phyloP scores from a whole-genome alignment of 495 filamentous ascomycete species.

The Hyaloscypha finlandica region DNA sequence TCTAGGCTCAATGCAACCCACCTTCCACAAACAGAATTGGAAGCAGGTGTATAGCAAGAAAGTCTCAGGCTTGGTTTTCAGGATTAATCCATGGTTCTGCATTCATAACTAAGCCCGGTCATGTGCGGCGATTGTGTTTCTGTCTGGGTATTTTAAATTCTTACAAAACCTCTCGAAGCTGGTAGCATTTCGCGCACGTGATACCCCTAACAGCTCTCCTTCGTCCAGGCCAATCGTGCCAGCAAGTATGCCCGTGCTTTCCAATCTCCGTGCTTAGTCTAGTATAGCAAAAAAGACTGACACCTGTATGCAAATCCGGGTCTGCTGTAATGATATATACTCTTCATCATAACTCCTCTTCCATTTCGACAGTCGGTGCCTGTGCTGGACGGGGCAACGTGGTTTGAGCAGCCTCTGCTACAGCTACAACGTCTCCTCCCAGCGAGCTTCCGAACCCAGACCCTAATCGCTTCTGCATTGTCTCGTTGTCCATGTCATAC shows the following conservation, averaged over 20 bases:
- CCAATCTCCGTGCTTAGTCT: slow-evolving; percentile 7
- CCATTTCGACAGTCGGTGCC: slow-evolving; percentile 35
- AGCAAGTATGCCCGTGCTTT: not conserved
- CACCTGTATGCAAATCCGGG: not conserved
- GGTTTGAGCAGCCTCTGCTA: slow-evolving; percentile 38
- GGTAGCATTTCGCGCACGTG: not conserved
- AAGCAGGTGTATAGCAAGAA: not conserved
- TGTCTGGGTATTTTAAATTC: slow-evolving; percentile 14
- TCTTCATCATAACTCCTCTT: slow-evolving; percentile 45
- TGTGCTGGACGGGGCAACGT: slow-evolving; percentile 23
- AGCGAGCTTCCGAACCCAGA: slow-evolving; percentile 16
- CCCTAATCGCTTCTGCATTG: slow-evolving; percentile 32
- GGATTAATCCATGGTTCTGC: slow-evolving; percentile 8
- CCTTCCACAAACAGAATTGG: not conserved
- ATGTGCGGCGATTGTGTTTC: not conserved
- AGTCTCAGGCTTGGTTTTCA: slow-evolving; percentile 52
- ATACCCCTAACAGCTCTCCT: slow-evolving; percentile 1
- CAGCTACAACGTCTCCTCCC: slow-evolving; percentile 34
- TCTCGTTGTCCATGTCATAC: slow-evolving; percentile 58
- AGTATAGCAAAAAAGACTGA: not conserved
- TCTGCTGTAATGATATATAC: not conserved
- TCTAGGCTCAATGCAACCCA: not conserved
- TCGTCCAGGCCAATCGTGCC: not conserved
- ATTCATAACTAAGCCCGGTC: not conserved
- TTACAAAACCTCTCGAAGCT: slow-evolving; percentile 14